Conservation (phyloP, 2,329 filamentous ascomycete genomes). For the Trichoderma sp. region DNA sequence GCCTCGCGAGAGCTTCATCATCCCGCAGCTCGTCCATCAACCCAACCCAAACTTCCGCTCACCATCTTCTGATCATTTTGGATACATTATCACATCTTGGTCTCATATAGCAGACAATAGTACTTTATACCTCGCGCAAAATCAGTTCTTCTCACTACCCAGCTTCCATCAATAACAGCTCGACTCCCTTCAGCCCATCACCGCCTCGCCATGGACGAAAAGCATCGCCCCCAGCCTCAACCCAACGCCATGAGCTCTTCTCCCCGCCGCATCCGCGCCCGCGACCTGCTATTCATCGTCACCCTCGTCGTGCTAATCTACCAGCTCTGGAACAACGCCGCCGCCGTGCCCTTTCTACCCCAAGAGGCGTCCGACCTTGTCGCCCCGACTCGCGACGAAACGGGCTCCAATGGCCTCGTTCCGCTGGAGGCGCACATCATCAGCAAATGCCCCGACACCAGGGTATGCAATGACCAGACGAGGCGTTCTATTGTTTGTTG, state of each 20-base stretch:
- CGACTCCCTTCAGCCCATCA: background rate
- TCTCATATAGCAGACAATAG: background rate
- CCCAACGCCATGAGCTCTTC: slow-evolving; percentile 31
- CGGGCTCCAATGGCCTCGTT: slow-evolving; percentile 50
- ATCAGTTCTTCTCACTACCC: background rate
- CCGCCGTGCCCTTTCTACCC: slow-evolving; percentile 7
- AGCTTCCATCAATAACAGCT: background rate
- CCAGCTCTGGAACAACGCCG: slow-evolving; percentile 31
- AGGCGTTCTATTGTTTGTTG: background rate
- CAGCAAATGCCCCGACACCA: slow-evolving; percentile 93
- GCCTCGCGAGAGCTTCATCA: background rate
- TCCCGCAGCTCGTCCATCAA: background rate
- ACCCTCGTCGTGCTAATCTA: slow-evolving; percentile 34
- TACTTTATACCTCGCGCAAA: background rate
- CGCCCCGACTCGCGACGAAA: background rate
- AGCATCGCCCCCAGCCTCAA: slow-evolving; percentile 29
- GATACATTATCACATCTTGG: background rate
- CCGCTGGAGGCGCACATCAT: slow-evolving; percentile 94
- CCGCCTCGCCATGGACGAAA: slow-evolving; percentile 39
- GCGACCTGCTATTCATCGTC: slow-evolving; percentile 33
- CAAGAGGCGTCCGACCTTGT: slow-evolving; percentile 1
- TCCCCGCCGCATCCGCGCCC: slow-evolving; percentile 25
- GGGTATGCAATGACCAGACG: slow-evolving; percentile 44
- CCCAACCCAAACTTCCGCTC: too few relatives aligned
- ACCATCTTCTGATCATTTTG: background rate